phyloP scores from a whole-genome alignment of 1,139 yeast species.

The Magnusiomyces paraingens region DNA sequence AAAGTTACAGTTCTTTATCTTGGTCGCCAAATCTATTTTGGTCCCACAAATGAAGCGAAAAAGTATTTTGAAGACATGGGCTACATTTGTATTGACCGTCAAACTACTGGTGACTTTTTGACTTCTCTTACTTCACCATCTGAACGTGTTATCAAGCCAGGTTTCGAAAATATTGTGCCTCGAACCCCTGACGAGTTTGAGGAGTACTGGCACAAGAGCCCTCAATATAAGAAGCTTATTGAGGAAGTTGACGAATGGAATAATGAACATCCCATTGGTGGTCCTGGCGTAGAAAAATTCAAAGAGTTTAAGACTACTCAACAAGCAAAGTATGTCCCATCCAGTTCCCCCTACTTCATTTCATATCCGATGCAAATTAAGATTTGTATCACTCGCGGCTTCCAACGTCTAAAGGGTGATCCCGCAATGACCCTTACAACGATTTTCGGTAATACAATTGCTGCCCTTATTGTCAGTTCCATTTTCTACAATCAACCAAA shows the following conservation, averaged over 20 bases:
- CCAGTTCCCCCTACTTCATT: slow-evolving; percentile 57
- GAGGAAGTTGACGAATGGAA: slow-evolving; percentile 39
- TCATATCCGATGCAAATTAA: slow-evolving; percentile 58
- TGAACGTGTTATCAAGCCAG: slow-evolving; percentile 53
- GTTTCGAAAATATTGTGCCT: slow-evolving; percentile 59
- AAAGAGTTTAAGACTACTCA: slow-evolving; percentile 45
- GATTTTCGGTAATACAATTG: slow-evolving; percentile 56
- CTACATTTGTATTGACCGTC: slow-evolving; percentile 63
- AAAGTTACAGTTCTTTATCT: slow-evolving; percentile 65
- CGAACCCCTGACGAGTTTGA: slow-evolving; percentile 64
- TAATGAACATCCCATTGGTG: slow-evolving; percentile 22
- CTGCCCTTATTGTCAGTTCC: slow-evolving; percentile 68
- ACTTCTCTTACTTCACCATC: slow-evolving; percentile 72
- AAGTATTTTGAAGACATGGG: slow-evolving; percentile 61
- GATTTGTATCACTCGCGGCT: slow-evolving; percentile 54
- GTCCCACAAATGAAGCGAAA: slow-evolving; percentile 55
- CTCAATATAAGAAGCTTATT: slow-evolving; percentile 39
- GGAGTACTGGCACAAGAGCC: slow-evolving; percentile 53
- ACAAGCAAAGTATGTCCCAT: slow-evolving; percentile 46
- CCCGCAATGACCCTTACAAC: slow-evolving; percentile 55
- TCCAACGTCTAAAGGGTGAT: slow-evolving; percentile 59
- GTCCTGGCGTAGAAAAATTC: slow-evolving; percentile 27
- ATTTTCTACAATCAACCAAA: slow-evolving; percentile 57
- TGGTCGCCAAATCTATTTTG: slow-evolving; percentile 73
- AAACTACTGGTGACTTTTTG: slow-evolving; percentile 75